These are phyloP conservation scores for Amesomyces nigricolor DNA, from an alignment of 2,329 filamentous ascomycete species.

Conservation along the genomic window DNA sequence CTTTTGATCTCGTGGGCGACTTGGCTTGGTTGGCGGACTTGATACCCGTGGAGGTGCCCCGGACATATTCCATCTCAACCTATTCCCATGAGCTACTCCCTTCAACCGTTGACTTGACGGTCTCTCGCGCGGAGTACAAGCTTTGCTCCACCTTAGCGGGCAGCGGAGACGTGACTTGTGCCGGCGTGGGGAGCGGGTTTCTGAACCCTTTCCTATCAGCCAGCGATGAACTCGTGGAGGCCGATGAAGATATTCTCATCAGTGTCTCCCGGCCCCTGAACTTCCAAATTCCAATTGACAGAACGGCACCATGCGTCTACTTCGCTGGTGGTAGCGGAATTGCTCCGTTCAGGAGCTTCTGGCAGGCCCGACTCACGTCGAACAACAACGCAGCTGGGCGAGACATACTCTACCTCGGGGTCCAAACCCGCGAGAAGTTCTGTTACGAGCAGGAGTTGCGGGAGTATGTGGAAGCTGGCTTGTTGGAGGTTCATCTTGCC, in stretches of 20 bases:
- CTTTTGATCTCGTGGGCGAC: slow-evolving; percentile 40
- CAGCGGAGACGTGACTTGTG: slow-evolving; percentile 30
- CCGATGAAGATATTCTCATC: slow-evolving; percentile 45
- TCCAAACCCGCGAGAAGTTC: slow-evolving; percentile 48
- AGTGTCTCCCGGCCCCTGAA: slow-evolving; percentile 47
- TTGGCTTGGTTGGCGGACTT: slow-evolving; percentile 43
- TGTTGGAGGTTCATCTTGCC: slow-evolving; percentile 48
- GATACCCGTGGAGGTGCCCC: slow-evolving; percentile 44
- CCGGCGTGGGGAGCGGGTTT: slow-evolving; percentile 49
- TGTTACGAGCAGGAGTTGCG: slow-evolving; percentile 46
- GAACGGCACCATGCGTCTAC: slow-evolving; percentile 45
- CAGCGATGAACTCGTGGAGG: slow-evolving; percentile 35
- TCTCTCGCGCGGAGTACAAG: slow-evolving; percentile 47
- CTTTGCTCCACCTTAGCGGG: slow-evolving; percentile 39
- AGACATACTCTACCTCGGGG: slow-evolving; percentile 47
- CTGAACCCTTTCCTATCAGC: slow-evolving; percentile 44
- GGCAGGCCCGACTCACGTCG: slow-evolving; percentile 40
- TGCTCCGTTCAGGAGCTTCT: slow-evolving; percentile 49
- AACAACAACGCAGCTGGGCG: slow-evolving; percentile 36
- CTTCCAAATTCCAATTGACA: slow-evolving; percentile 47
- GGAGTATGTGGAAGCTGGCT: slow-evolving; percentile 40
- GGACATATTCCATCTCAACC: slow-evolving; percentile 50
- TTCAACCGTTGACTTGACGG: slow-evolving; percentile 45
- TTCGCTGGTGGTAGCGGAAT: slow-evolving; percentile 51
- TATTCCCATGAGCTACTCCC: slow-evolving; percentile 46